Evolutionary conservation across 2,329 filamentous ascomycete genomes (phyloP).

Genomic region (Colletotrichum simmondsii): DNA sequence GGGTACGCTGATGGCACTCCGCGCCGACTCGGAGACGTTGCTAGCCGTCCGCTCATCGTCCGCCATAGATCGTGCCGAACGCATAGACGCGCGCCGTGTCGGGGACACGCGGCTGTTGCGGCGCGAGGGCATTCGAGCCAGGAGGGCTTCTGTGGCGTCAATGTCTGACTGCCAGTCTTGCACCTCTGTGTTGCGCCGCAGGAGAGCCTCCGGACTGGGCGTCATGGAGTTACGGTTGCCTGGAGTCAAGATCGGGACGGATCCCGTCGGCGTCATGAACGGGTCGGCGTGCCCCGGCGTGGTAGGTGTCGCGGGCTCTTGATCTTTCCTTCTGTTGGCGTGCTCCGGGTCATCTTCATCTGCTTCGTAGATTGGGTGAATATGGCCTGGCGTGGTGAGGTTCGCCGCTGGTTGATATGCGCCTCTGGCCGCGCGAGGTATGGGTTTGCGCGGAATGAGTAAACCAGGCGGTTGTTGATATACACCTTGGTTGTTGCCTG

Average conservation of each 20-base stretch:
- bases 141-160: constrained; percentile 63
- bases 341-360: constrained; percentile 61
- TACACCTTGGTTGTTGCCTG: constrained; percentile 37
- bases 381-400: constrained; percentile 48
- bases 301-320: constrained; percentile 45
- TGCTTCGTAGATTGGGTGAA: constrained; percentile 69
- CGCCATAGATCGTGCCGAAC: constrained; percentile 43
- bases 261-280: constrained; percentile 56
- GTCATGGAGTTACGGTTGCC: constrained; percentile 48
- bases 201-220: constrained; percentile 53
- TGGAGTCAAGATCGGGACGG: constrained; percentile 39
- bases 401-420: constrained; percentile 34
- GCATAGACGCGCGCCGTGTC: constrained; percentile 49
- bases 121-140: constrained; percentile 54
- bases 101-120: constrained; percentile 50
- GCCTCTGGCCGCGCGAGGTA: constrained; percentile 37
- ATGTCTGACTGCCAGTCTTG: constrained; percentile 68
- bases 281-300: constrained; percentile 57
- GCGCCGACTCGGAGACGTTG: constrained; percentile 65
- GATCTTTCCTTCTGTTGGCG: constrained; percentile 36
- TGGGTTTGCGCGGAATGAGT: constrained; percentile 47
- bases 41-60: constrained; percentile 66
- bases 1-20: constrained; percentile 53
- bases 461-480: constrained; percentile 34
- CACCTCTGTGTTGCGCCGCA: constrained; percentile 60